phyloP scores from a whole-genome alignment of 805 yeast species.

The Sporopachydermia quercuum region DNA sequence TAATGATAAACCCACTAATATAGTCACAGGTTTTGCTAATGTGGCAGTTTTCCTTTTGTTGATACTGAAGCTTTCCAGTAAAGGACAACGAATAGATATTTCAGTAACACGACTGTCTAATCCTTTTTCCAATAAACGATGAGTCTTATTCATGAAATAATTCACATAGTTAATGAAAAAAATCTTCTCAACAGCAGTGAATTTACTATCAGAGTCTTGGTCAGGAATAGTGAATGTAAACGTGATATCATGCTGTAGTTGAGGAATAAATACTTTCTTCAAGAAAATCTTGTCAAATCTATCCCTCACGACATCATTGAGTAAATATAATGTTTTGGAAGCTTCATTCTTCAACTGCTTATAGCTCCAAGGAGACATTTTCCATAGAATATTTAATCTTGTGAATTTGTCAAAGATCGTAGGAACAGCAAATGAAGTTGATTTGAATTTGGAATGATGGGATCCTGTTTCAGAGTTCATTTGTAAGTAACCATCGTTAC shows the following conservation, averaged over 20 bases:
- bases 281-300: conserved; percentile 70
- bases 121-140: conserved; percentile 40
- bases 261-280: conserved; percentile 32
- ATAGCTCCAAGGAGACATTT: conserved; percentile 60
- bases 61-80: conserved; percentile 19
- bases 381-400: conserved; percentile 70
- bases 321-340: conserved; percentile 43
- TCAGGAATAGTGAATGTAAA: conserved; percentile 33
- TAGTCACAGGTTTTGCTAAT: conserved; percentile 21
- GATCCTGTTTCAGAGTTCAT: conserved; percentile 45
- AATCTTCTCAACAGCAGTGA: conserved; percentile 59
- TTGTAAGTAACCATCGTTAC: conserved; percentile 46
- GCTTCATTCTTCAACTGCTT: conserved; percentile 51
- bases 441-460: conserved; percentile 28
- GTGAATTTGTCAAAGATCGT: conserved; percentile 62
- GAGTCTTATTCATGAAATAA: conserved; percentile 45
- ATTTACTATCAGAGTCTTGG: conserved; percentile 24
- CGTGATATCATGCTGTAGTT: conserved; percentile 48
- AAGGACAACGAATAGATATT: not conserved
- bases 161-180: conserved; percentile 57
- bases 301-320: conserved; percentile 71
- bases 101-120: conserved; percentile 31
- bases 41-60: conserved; percentile 19
- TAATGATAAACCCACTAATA: conserved; percentile 47
- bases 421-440: conserved; percentile 55